These are phyloP conservation scores for Spongospora subterranea DNA, from an alignment of 208 protist genomes.

Conservation along the genomic window DNA sequence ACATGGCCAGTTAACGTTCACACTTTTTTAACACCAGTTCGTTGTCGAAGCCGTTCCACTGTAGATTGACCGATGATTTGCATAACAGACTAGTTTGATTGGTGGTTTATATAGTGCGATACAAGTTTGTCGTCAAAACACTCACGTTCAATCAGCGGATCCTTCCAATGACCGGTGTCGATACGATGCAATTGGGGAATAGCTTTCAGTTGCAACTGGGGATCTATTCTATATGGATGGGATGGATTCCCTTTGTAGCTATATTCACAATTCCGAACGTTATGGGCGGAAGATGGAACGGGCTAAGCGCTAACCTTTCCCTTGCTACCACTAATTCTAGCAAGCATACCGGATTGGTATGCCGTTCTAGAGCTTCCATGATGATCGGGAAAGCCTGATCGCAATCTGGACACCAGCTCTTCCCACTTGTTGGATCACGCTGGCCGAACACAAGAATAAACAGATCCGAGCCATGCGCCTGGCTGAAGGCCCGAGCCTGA, in stretches of 20 bases:
- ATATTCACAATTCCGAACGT: background rate
- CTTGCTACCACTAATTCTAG: background rate
- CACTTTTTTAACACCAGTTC: too few relatives aligned
- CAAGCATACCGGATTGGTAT: background rate
- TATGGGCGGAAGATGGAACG: background rate
- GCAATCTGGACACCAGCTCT: background rate
- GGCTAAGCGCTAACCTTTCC: background rate
- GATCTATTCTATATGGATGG: background rate
- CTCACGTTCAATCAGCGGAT: too few relatives aligned
- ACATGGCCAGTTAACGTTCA: too few relatives aligned
- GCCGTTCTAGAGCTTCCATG: background rate
- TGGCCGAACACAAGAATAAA: background rate
- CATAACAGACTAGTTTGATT: too few relatives aligned
- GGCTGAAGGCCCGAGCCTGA: background rate
- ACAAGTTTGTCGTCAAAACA: too few relatives aligned
- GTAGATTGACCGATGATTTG: too few relatives aligned
- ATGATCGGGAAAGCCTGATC: background rate
- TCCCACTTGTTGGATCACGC: background rate
- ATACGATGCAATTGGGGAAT: background rate
- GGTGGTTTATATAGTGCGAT: too few relatives aligned
- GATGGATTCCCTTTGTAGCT: background rate
- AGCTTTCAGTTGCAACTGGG: background rate
- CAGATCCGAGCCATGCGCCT: background rate
- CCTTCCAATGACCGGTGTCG: too few relatives aligned
- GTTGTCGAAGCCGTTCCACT: too few relatives aligned